Evolutionary conservation across 805 yeast species (phyloP).

Genomic region (Wickerhamomyces tratensis): DNA sequence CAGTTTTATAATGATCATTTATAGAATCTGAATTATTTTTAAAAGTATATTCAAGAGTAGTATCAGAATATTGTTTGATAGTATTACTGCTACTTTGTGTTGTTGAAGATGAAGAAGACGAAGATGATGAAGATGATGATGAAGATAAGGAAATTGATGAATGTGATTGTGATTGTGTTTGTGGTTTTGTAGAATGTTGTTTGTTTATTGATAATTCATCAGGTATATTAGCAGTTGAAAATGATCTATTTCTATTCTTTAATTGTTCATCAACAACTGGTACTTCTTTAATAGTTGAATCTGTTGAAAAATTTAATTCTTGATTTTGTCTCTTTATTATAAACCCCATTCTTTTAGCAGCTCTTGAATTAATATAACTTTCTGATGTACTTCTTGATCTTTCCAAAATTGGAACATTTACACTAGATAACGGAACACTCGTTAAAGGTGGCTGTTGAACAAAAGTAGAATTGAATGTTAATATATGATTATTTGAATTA

Average conservation of each 20-base stretch:
- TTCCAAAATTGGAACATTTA: constrained; percentile 5
- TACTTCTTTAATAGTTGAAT: constrained; percentile 18
- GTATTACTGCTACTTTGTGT: too few species aligned
- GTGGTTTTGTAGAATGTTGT: too few species aligned
- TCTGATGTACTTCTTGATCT: constrained; percentile 29
- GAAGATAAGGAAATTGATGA: background rate
- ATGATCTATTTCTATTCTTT: constrained; percentile 13
- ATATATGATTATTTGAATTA: too few species aligned
- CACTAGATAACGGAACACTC: too few species aligned
- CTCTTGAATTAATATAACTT: constrained; percentile 43
- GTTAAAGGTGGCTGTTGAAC: too few species aligned
- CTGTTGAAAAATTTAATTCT: constrained; percentile 3
- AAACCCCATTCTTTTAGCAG: constrained; percentile 70
- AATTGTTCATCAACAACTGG: constrained; percentile 6
- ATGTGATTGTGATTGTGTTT: background rate
- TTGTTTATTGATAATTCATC: background rate
- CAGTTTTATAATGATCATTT: too few species aligned
- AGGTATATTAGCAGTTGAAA: constrained; percentile 5
- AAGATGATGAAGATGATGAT: background rate
- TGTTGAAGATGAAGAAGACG: too few species aligned
- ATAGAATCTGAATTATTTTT: too few species aligned
- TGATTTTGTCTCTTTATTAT: constrained; percentile 35
- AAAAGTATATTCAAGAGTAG: too few species aligned
- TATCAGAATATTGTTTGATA: too few species aligned
- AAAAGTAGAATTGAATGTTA: too few species aligned